Conservation (phyloP, 495 filamentous ascomycete genomes). For the Podospora tetraspora region DNA sequence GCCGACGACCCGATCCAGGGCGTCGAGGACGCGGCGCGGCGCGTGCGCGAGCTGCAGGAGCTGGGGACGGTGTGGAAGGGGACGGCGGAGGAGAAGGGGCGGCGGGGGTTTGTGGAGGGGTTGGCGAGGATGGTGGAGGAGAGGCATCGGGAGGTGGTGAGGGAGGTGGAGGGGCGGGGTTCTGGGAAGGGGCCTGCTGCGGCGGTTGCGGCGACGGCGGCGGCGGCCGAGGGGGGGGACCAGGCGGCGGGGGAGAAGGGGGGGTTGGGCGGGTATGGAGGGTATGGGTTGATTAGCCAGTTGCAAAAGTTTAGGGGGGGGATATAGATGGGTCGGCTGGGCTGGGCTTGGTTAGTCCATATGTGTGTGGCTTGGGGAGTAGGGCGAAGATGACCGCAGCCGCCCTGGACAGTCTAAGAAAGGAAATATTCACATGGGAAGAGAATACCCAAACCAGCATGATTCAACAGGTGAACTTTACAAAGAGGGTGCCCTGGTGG, state of each 20-base stretch:
- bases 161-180: constrained; percentile 41
- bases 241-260: constrained; percentile 3
- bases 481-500: background rate
- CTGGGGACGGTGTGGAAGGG: constrained; percentile 82
- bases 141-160: constrained; percentile 50
- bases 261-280: constrained; percentile 37
- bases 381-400: background rate
- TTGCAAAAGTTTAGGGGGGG: constrained; percentile 74
- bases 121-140: constrained; percentile 60
- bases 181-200: constrained; percentile 16
- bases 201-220: constrained; percentile 15
- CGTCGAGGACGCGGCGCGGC: constrained; percentile 61
- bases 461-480: background rate
- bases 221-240: constrained; percentile 15
- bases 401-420: background rate
- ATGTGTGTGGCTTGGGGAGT: background rate
- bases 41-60: constrained; percentile 67
- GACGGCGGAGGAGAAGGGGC: constrained; percentile 85
- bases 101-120: constrained; percentile 73
- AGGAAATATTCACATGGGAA: background rate
- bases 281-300: constrained; percentile 73
- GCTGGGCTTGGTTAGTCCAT: background rate
- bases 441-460: background rate
- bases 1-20: constrained; percentile 45
- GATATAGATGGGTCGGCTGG: constrained; percentile 38